These are phyloP conservation scores for Zelopaecilomyces penicillatus DNA, from an alignment of 2,329 filamentous ascomycete genomes.

Conservation along the genomic window DNA sequence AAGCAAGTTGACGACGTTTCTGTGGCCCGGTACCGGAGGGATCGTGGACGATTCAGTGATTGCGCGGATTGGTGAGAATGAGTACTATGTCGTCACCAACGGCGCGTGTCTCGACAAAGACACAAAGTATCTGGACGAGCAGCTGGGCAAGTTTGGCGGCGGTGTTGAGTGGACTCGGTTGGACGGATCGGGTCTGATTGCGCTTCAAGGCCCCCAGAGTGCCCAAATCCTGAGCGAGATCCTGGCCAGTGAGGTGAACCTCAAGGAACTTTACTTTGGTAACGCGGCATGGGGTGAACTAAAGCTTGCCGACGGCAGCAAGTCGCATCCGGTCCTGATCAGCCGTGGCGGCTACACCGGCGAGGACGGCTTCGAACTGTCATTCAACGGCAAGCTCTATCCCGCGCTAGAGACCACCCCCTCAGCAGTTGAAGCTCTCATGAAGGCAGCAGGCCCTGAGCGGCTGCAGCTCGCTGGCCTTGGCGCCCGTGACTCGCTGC, in stretches of 20 bases:
- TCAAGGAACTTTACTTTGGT: constrained; percentile 75
- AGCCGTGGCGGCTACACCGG: constrained; percentile 92
- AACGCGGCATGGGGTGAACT: constrained; percentile 60
- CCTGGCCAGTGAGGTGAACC: constrained; percentile 46
- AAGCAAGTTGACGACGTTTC: constrained; percentile 75
- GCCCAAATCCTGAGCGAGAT: constrained; percentile 58
- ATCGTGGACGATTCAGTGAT: constrained; percentile 95
- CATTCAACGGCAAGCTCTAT: constrained; percentile 47
- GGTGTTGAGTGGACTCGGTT: constrained; percentile 60
- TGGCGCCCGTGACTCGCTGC: constrained; percentile 82
- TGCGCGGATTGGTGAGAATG: constrained; percentile 63
- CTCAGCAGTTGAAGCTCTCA: constrained; percentile 58
- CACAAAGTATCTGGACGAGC: constrained; percentile 61
- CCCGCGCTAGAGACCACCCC: constrained; percentile 33
- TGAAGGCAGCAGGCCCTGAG: constrained; percentile 53
- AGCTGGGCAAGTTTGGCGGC: constrained; percentile 53
- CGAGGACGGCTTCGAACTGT: constrained; percentile 97
- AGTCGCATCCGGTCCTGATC: constrained; percentile 47
- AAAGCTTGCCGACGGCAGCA: constrained; percentile 44
- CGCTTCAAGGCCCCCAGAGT: constrained; percentile 78
- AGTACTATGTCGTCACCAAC: constrained; percentile 93
- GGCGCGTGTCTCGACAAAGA: constrained; percentile 89
- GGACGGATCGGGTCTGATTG: constrained; percentile 68
- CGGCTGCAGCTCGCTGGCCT: constrained; percentile 74
- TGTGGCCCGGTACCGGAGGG: constrained; percentile 73